These are phyloP conservation scores for Cronartium ribicola DNA, from an alignment of 1,284 basidiomycete species.

Conservation along the genomic window DNA sequence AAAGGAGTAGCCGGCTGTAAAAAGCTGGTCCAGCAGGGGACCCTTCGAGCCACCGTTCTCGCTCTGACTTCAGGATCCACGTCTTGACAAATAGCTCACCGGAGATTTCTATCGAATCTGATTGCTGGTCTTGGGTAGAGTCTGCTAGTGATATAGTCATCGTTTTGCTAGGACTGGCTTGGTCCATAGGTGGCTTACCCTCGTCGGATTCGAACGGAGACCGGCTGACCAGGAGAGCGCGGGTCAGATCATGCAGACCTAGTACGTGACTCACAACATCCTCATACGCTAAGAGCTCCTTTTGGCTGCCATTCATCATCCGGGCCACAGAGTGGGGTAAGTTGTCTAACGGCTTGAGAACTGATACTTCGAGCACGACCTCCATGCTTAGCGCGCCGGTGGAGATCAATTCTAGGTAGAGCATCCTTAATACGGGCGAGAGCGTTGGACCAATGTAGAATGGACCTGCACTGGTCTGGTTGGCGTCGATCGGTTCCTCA, in stretches of 20 bases:
- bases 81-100: constrained; percentile 19
- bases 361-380: constrained; percentile 26
- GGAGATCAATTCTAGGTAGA: constrained; percentile 30
- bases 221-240: neutral
- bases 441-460: constrained; percentile 23
- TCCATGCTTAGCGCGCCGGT: constrained; percentile 34
- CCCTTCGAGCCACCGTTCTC: constrained; percentile 36
- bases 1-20: constrained; percentile 33
- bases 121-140: neutral
- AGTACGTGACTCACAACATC: neutral
- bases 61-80: constrained; percentile 26
- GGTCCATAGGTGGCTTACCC: neutral
- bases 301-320: neutral
- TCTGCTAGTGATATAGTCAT: neutral
- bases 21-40: constrained; percentile 28
- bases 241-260: neutral
- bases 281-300: neutral
- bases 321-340: neutral
- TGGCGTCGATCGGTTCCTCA: constrained; percentile 10
- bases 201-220: neutral
- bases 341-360: constrained; percentile 17
- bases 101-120: neutral
- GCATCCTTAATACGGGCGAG: constrained; percentile 15
- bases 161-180: neutral
- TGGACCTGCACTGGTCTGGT: constrained; percentile 6